Conservation (phyloP, 2,329 filamentous ascomycete genomes). For the Monosporascus sp. region DNA sequence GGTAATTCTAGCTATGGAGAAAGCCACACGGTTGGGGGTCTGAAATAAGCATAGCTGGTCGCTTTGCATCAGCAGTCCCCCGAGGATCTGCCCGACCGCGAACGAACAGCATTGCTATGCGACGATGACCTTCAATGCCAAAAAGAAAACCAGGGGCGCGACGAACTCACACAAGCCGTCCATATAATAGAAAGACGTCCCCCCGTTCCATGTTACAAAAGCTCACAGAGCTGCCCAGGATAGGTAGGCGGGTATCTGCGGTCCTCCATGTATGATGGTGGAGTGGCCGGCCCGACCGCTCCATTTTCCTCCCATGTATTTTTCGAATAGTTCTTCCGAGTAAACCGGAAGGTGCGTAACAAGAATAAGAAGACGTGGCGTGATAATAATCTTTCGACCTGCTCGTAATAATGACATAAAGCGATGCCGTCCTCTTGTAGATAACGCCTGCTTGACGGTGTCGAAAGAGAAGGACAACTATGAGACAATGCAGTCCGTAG, state of each 20-base stretch:
- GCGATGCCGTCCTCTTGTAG: neutral
- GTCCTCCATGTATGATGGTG: neutral
- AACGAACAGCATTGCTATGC: neutral
- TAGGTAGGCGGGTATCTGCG: neutral
- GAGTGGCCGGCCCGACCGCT: neutral
- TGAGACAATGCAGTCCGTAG: neutral
- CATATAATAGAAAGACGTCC: neutral
- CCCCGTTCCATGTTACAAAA: neutral
- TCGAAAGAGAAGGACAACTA: neutral
- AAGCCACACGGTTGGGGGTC: neutral
- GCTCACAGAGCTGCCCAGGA: neutral
- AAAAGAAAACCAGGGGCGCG: neutral
- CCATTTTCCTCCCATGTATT: neutral
- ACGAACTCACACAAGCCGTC: neutral
- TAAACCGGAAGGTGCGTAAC: neutral
- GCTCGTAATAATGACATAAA: neutral
- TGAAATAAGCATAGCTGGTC: neutral
- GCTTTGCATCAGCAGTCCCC: neutral
- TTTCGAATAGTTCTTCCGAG: neutral
- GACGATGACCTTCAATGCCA: too few species aligned
- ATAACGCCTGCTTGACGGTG: neutral
- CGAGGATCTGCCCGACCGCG: neutral
- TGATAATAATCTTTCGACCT: neutral
- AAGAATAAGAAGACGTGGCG: neutral
- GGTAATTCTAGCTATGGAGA: neutral